phyloP scores from a whole-genome alignment of 345 rosid species.

The Hibiscus syriacus region DNA sequence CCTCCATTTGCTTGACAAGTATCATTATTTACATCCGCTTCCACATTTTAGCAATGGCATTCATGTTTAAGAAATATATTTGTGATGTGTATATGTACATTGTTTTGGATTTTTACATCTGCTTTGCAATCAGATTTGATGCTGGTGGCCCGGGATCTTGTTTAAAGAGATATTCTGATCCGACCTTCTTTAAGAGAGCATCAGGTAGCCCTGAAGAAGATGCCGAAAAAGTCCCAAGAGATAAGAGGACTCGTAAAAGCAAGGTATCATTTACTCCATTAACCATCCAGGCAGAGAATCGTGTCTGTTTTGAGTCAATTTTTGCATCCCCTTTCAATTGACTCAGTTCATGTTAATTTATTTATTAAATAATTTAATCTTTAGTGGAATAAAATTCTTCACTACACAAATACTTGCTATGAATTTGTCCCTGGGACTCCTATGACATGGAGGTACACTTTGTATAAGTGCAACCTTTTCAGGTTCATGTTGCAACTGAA shows the following conservation, averaged over 20 bases:
- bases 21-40: slow-evolving; percentile 14
- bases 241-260: slow-evolving; percentile 45
- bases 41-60: slow-evolving; percentile 3
- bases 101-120: slow-evolving; percentile 8
- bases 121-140: slow-evolving; percentile 56
- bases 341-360: neutral
- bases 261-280: slow-evolving; percentile 42
- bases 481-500: neutral
- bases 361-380: neutral
- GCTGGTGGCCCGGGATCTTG: slow-evolving; percentile 87
- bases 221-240: slow-evolving; percentile 44
- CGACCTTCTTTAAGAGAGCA: slow-evolving; percentile 68
- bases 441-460: neutral
- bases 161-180: slow-evolving; percentile 87
- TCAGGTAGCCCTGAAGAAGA: slow-evolving; percentile 36
- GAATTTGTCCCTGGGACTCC: neutral
- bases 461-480: neutral
- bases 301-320: neutral
- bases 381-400: neutral
- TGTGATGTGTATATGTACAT: neutral
- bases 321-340: neutral
- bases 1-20: slow-evolving; percentile 87
- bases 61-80: neutral
- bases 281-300: neutral
- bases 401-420: neutral